phyloP scores from a whole-genome alignment of 306 rosid species.

The Pyrus communis region DNA sequence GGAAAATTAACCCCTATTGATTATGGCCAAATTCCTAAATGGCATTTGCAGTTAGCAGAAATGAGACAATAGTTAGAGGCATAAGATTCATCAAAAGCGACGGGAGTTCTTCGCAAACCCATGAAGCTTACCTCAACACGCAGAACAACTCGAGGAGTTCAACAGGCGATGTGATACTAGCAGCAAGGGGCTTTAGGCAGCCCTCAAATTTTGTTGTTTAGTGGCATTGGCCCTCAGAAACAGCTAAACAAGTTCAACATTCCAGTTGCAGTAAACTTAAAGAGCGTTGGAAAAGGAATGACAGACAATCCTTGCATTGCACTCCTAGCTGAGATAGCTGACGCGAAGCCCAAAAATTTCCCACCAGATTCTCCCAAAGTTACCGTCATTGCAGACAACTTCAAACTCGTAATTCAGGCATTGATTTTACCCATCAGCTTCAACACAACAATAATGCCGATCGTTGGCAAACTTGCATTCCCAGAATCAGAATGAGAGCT shows the following conservation, averaged over 20 bases:
- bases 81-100: constrained; percentile 52
- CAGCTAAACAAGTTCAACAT: constrained; percentile 39
- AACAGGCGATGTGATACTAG: constrained; percentile 49
- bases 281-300: constrained; percentile 54
- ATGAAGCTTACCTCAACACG: constrained; percentile 44
- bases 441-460: constrained; percentile 40
- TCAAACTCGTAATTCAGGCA: constrained; percentile 49
- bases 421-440: constrained; percentile 41
- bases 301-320: constrained; percentile 58
- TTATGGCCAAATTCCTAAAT: neutral
- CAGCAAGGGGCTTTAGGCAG: constrained; percentile 74
- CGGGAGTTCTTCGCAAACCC: constrained; percentile 24
- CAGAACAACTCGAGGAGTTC: too few relatives aligned
- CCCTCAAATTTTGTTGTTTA: constrained; percentile 53
- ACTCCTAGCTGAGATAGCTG: constrained; percentile 16
- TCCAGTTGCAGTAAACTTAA: constrained; percentile 25
- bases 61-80: constrained; percentile 40
- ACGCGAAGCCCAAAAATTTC: constrained; percentile 41
- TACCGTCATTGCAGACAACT: constrained; percentile 49
- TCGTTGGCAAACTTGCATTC: constrained; percentile 57
- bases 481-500: constrained; percentile 48
- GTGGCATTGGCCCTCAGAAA: constrained; percentile 63
- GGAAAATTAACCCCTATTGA: neutral
- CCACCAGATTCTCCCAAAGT: constrained; percentile 64
- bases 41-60: constrained; percentile 26